Conservation (phyloP, 192 early-diverging fungal genomes). For the Diversispora eburnea region DNA sequence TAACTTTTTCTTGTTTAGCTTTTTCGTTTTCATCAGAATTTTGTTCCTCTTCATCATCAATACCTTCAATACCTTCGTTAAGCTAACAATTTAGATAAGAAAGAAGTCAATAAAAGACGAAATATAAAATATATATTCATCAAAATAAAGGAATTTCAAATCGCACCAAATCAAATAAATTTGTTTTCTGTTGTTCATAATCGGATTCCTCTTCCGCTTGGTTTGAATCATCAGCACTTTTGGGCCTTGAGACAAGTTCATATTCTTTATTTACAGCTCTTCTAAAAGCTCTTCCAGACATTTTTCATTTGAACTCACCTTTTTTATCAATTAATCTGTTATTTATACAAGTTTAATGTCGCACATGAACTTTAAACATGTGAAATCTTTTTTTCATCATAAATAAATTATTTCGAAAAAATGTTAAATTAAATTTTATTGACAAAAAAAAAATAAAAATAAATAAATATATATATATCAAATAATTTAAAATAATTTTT, state of each 20-base stretch:
- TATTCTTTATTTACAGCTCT: conserved; percentile 17
- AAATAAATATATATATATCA: no score
- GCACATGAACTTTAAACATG: no score
- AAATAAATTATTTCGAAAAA: no score
- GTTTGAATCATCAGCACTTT: not conserved
- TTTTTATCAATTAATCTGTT: no score
- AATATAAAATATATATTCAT: not conserved
- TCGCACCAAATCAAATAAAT: conserved; percentile 22
- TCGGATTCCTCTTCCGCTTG: not conserved
- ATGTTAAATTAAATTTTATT: no score
- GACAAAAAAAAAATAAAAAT: no score
- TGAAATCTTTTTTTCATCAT: no score
- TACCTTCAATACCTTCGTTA: not conserved
- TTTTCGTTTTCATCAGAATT: not conserved
- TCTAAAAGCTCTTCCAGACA: conserved; percentile 19
- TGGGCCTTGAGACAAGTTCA: not conserved
- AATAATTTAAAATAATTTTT: no score
- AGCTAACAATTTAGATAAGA: not conserved
- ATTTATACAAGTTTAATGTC: no score
- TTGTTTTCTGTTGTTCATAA: not conserved
- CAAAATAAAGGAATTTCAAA: not conserved
- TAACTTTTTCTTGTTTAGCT: not conserved
- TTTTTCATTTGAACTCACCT: not conserved
- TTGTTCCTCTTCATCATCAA: not conserved
- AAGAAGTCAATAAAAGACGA: no score